Evolutionary conservation across 2,329 filamentous ascomycete genomes (phyloP), one percentile per base, ranked within the genome.

Genomic region (Fusarium verrucosum): DNA sequence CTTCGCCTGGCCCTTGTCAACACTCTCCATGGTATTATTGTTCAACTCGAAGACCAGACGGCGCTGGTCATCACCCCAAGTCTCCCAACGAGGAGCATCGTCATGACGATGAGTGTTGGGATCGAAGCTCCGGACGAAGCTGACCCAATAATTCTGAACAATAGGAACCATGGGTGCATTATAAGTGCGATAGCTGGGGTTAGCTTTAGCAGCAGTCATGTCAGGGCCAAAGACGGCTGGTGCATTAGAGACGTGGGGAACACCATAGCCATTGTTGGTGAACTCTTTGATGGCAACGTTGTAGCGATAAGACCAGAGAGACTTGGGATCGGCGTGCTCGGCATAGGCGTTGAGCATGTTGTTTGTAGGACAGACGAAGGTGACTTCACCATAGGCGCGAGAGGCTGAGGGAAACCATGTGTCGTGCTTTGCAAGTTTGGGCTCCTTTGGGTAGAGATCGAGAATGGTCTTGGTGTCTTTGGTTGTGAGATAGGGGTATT

Each of bases 131-230:
- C 75, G 73, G 19, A 83, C 79, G 62, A 85, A 85, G 17, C 80
- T 82, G 40, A 83, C 74, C 71, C 77, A 83, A 67, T 85, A 85
- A 43, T 74, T 74, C 80, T 83, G 83, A 17, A 83, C 74, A 13
- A 83, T 58, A 7, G 78, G 77, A 4, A 85, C 78, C 4, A 84
- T 74, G 4, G 71, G 71, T 5, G 77, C 76, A 66, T 84, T 83
- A 65, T 79, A 80, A 14, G 77, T 76, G 36, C 69, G 73, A 66
- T 83, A 83, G 62, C 80, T 81, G 2, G 59, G 35, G 50, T 43
- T 53, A 14, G 58, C 38, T 33, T 17, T 38, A 20, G 63, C 49
- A 25, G 58, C 20, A 4, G 66, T 50, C 43, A 77, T 73, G 55
- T 76, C 73, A 6, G 81, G 79, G 4, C 83, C 83, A 63, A 84